Conservation (phyloP, 2,329 filamentous ascomycete genomes). For the Arthrinium phaeospermum region DNA sequence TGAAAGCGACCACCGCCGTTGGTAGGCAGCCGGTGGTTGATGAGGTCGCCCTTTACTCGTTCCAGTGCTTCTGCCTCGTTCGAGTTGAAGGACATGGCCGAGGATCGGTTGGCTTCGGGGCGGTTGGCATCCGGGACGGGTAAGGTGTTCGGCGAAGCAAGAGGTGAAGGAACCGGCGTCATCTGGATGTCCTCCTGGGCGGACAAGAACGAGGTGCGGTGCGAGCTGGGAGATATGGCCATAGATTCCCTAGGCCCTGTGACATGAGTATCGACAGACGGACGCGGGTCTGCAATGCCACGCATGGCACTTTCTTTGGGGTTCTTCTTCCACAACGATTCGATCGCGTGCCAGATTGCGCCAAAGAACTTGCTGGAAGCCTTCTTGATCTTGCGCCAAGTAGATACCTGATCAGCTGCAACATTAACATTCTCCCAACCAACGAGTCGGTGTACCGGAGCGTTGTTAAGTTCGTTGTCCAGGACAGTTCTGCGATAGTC, state of each 20-base stretch:
- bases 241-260: conserved; percentile 58
- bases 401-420: conserved; percentile 80
- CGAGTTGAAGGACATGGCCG: conserved; percentile 43
- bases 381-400: conserved; percentile 92
- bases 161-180: conserved; percentile 89
- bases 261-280: conserved; percentile 69
- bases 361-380: conserved; percentile 69
- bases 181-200: conserved; percentile 82
- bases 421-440: conserved; percentile 95
- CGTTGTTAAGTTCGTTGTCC: conserved; percentile 95
- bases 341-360: conserved; percentile 55
- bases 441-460: conserved; percentile 85
- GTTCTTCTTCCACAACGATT: conserved; percentile 54
- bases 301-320: conserved; percentile 58
- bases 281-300: conserved; percentile 60
- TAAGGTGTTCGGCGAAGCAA: conserved; percentile 50
- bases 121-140: conserved; percentile 36
- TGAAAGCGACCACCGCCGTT: conserved; percentile 84
- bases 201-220: conserved; percentile 57
- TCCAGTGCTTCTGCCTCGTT: conserved; percentile 47
- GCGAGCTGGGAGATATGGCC: conserved; percentile 52
- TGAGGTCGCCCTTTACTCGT: conserved; percentile 62
- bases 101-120: conserved; percentile 37
- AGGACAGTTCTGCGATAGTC: conserved; percentile 91
- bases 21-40: conserved; percentile 72